These are phyloP conservation scores for Domatiomyces globalis DNA, from an alignment of 2,329 filamentous ascomycete species.

Conservation along the genomic window DNA sequence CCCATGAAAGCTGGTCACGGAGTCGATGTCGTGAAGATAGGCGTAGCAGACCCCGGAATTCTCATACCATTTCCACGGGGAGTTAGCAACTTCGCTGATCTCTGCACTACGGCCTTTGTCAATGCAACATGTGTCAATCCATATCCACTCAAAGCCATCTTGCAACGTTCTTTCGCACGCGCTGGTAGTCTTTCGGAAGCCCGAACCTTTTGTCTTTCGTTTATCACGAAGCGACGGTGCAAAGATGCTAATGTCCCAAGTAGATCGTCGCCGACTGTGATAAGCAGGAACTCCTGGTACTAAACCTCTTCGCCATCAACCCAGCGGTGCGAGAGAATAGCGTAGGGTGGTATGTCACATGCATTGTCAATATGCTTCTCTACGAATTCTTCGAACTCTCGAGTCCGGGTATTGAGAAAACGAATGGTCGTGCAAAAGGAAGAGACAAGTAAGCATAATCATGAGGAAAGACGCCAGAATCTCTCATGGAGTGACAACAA, in stretches of 20 bases:
- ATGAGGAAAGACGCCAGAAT: too few species aligned
- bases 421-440: slow-evolving; percentile 5
- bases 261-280: too few species aligned
- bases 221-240: neutral
- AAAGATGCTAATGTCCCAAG: neutral
- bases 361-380: too few species aligned
- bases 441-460: too few species aligned
- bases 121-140: slow-evolving; percentile 19
- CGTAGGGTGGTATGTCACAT: slow-evolving; percentile 13
- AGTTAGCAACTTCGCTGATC: slow-evolving; percentile 13
- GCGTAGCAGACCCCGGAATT: slow-evolving; percentile 14
- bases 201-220: neutral
- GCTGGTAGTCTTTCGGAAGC: slow-evolving; percentile 1
- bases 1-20: neutral
- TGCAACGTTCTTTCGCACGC: slow-evolving; percentile 1
- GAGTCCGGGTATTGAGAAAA: slow-evolving; percentile 11
- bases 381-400: slow-evolving; percentile 11
- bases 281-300: slow-evolving; percentile 12
- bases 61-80: slow-evolving; percentile 16
- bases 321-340: slow-evolving; percentile 26
- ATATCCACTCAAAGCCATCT: slow-evolving; percentile 9
- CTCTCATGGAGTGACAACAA: too few species aligned
- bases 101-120: slow-evolving; percentile 13
- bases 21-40: slow-evolving; percentile 9
- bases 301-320: slow-evolving; percentile 17